Base-by-base conservation (phyloP, 202 grass and related monocot species). In the Digitaria exilis region DNA sequence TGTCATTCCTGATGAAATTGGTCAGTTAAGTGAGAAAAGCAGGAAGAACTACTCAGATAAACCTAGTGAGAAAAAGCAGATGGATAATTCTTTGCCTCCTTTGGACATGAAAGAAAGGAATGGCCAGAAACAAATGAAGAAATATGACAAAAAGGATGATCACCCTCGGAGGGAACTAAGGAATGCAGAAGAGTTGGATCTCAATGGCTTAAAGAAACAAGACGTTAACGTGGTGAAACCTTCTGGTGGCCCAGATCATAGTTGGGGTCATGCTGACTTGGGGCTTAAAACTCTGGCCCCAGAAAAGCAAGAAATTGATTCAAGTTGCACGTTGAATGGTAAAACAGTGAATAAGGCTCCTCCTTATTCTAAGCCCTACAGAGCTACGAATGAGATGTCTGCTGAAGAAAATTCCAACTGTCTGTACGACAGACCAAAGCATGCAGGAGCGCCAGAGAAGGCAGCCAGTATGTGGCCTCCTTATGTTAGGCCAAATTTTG, bases 331-430 rank as follows among this genome's bases (percentile, higher is more conserved):
- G 42, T 92, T 80, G 39, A 90, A 90, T 71, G 84, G 86, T 49
- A 90, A 95, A 87, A 25, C 86, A 76, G 71, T 64, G 48, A 90
- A 92, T 65, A 92, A 81, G 80, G 71, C 68, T 89, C 92, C 95
- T 89, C 92, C 89, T 26, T 92, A 93, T 81, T 91, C 89, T 83
- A 91, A 94, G 61, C 85, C 75, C 14, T 86, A 87, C 64, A 73
- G 77, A 78, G 73, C 66, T 70, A 49, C 1, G 16, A 28, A 49
- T 4, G 80, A 81, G 37, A 91, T 82, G 48, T 42, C 39, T 58
- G 74, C 85, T 75, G 82, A 91, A 85, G 89, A 92, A 60, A 82
- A 74, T 13, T 48, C 46, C 45, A 76, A 54, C 16, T 37, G 10
- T 25, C 21, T 74, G 73, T 63, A 72, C 48, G 82, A 69, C 35